Evolutionary conservation across 1,139 yeast genomes (phyloP), one percentile per base, ranked within the genome.

Genomic region (Scheffersomyces segobiensis): DNA sequence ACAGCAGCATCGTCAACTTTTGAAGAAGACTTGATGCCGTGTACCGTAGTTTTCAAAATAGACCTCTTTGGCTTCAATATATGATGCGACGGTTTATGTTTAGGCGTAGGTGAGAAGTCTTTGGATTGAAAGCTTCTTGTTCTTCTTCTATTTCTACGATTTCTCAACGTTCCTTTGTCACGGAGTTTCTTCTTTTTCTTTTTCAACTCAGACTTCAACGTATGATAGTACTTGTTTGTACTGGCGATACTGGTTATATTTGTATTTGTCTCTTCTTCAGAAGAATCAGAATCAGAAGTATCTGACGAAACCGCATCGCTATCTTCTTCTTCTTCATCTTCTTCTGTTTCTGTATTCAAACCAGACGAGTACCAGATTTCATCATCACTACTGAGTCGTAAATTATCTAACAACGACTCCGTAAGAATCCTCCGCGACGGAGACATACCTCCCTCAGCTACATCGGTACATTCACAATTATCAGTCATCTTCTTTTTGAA

Each of bases 1-100:
- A 20, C 18, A 14, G 50, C 10, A 20, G 6, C 50, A 14, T 48
- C 24, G 42, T 10, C 12, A 32, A 17, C 42, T 14, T 14, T 10
- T 32, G 42, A 32, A 8, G 49, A 14, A 14, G 24, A 48, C 24
- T 48, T 49, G n/a, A 21, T 49, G 24, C 54, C 55, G 14, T 46
- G 20, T 17, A 17, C 53, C 19, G 19, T 5, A 8, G 65, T 63
- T 65, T 80, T 80, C 59, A 80, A 67, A 21, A 80, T 80, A 8
- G 81, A 76, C 50, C 74, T 68, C 63, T 78, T 78, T 0, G 84
- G 84, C 62, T 79, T 75, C 49, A 80, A 67, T 1, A 70, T 73
- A 54, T 76, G 77, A 63, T 80, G 84, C 18, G 80, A 77, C 2
- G 84, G 84, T 57, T 74, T 72, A 59, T 78, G 81, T 59, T 79